Conservation (phyloP, 768 basidiomycete species). For the Mycena amicta region DNA sequence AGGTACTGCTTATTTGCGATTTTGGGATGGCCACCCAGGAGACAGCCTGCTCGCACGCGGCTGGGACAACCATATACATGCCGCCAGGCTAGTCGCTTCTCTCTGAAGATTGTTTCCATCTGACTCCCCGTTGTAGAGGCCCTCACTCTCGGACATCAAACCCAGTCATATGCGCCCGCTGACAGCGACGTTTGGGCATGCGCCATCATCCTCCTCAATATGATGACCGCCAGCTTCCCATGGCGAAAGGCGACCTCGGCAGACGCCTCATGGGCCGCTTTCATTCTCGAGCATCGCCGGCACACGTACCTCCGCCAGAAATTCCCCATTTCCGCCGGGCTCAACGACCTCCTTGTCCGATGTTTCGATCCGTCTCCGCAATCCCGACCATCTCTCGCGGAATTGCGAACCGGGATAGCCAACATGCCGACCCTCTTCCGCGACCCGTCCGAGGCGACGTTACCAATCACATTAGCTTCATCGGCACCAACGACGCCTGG, state of each 20-base stretch:
- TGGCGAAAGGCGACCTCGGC: slow-evolving; percentile 52
- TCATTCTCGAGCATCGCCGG: slow-evolving; percentile 44
- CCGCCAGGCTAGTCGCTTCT: too few relatives aligned
- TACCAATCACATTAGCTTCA: neutral
- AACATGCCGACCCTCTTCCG: slow-evolving; percentile 43
- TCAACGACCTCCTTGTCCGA: slow-evolving; percentile 50
- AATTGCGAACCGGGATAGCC: slow-evolving; percentile 44
- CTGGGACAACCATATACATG: slow-evolving; percentile 24
- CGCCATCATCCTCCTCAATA: slow-evolving; percentile 59
- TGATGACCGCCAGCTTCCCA: slow-evolving; percentile 49
- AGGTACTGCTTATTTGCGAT: slow-evolving; percentile 48
- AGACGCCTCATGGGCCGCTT: slow-evolving; percentile 52
- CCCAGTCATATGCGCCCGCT: slow-evolving; percentile 2
- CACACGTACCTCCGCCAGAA: slow-evolving; percentile 45
- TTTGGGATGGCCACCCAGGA: slow-evolving; percentile 46
- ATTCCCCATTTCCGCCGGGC: slow-evolving; percentile 51
- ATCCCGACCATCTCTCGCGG: slow-evolving; percentile 44
- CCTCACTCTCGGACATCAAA: neutral
- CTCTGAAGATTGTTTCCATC: too few relatives aligned
- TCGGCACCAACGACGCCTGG: slow-evolving; percentile 3
- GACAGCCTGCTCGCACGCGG: slow-evolving; percentile 13
- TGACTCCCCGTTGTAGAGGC: too few relatives aligned
- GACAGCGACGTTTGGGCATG: slow-evolving; percentile 50
- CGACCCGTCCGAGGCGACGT: neutral
- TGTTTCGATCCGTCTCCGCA: slow-evolving; percentile 49